Evolutionary conservation across 1,284 basidiomycete genomes (phyloP), one percentile per base, ranked within the genome.

Genomic region (Omphalotus olearius): DNA sequence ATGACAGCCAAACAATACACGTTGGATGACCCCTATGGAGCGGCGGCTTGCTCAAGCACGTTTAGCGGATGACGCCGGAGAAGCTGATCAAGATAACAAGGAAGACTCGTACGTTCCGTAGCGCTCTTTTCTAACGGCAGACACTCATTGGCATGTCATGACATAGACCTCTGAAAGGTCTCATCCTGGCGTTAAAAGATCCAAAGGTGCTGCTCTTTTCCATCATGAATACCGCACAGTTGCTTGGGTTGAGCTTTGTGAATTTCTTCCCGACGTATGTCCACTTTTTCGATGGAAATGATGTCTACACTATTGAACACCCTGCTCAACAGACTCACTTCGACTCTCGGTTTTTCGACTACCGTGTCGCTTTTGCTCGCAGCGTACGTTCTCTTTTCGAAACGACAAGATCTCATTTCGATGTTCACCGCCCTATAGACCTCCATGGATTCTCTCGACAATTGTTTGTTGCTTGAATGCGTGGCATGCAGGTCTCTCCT

Each of bases 51-150:
- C 87, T 1, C 83, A 85, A 61, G 78, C 80, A 0, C 79, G 89
- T 6, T 74, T 91, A 28, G 76, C 83, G 0, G 87, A 90, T 62
- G 88, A 91, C 62, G 81, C 79, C n/a, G 85, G 85, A 1, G 85
- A 86, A 66, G 80, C 82, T 0, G 84, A 87, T 56, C 67, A 77
- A 55, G 83, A 85, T 58, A 73, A 73, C 38, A 62, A 64, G 0
- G 64, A 75, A 41, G 76, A 81, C 45, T 54, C 52, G 52, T 54
- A 49, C 20, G 33, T 18, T 20, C 30, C 13, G 4, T 43, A 23
- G 44, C 45, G 11, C 9, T 25, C 41, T 13, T 47, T 7, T 9
- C 9, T 33, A 7, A 33, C 30, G 30, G 30, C 13, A 7, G 30
- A 13, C 13, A 13, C 30, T 33, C 13, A 33, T 33, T 9, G 36